Base-by-base conservation (phyloP, 768 basidiomycete species). In the Hygrocybe punicea region DNA sequence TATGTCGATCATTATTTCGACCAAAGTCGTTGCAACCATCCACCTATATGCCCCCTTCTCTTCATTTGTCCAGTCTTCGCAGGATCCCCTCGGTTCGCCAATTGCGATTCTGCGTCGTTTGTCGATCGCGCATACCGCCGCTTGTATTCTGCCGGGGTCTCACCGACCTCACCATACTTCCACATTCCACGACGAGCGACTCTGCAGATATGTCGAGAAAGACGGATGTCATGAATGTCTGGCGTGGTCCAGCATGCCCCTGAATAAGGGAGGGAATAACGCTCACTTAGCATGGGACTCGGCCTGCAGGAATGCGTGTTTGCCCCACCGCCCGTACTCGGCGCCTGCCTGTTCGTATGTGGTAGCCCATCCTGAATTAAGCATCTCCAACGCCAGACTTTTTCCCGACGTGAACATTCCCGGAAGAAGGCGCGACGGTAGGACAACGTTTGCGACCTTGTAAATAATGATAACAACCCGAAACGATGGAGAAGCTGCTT, bases 91-190 rank as follows among this genome's bases (percentile, higher is more conserved):
- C 4, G 19, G 19, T 42, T 42, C 39, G 39, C 39, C 39, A 19
- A 4, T 10, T 6, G 4, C 4, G 39, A 42, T 4, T 47, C 53
- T 16, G 53, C 19, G 29, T n/a, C 42, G 11, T 29, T 39, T 34
- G 42, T 45, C 2, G 34, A 40, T 24, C 25, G 36, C 50, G 81
- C 79, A 62, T 84, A 70, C 35, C 90, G 78, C 34, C 83, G 83
- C 73, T 97, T 95, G 70, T 89, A 95, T 49, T 88, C 85, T 1
- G 84, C 81, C 0, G 93, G 93, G 7, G 81, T 83, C 62, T 95
- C 93, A 13, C 74, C 73, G 5, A 60, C 62, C 0, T 62, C 64
- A 1, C 84, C 84, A 3, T 79, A 60, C 24, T 71, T 74, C 93
- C 93, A 96, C 79, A 93, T 88, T 0, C 93, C 93, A 57, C 77